Conservation (phyloP, 805 yeast species). For the Ogataea thermomethanolica region DNA sequence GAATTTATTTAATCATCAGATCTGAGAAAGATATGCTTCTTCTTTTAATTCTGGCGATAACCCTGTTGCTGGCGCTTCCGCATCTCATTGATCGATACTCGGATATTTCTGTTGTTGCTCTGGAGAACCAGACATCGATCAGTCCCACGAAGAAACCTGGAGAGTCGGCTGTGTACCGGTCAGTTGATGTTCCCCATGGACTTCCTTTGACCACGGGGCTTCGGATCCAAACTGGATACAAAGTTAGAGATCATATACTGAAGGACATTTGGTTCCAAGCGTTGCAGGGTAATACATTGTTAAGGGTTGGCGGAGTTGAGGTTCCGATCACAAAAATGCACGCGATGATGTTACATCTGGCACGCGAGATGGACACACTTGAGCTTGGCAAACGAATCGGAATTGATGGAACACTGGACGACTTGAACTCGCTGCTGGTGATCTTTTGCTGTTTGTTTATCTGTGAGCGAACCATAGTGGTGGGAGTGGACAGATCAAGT, state of each 20-base stretch:
- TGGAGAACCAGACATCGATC: conserved; percentile 61
- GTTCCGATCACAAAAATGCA: conserved; percentile 30
- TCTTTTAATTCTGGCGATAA: conserved; percentile 6
- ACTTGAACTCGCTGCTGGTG: conserved; percentile 21
- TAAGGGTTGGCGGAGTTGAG: conserved; percentile 29
- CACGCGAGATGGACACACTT: conserved; percentile 24
- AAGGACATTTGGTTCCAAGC: conserved; percentile 69
- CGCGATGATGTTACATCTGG: conserved; percentile 32
- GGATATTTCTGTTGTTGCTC: conserved; percentile 57
- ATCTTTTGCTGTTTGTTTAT: conserved; percentile 32
- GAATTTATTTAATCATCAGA: neutral
- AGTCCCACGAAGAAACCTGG: conserved; percentile 58
- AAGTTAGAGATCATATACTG: conserved; percentile 69
- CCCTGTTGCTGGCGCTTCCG: conserved; percentile 14
- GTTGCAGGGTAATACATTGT: conserved; percentile 14
- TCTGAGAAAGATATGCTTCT: conserved; percentile 4
- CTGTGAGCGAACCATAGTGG: conserved; percentile 35
- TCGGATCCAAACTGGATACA: conserved; percentile 59
- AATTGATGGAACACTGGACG: conserved; percentile 19
- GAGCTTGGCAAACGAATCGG: conserved; percentile 26
- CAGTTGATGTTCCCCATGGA: conserved; percentile 71
- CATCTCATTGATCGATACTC: conserved; percentile 34
- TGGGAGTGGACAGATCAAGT: neutral
- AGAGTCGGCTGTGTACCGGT: conserved; percentile 76
- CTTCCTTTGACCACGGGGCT: conserved; percentile 66